A percentile compares a stretch with the other conserved stretches of the same genome.
Evolutionary conservation across 257 asterid species (phyloP).

Genomic region (Salvia miltiorrhiza): DNA sequence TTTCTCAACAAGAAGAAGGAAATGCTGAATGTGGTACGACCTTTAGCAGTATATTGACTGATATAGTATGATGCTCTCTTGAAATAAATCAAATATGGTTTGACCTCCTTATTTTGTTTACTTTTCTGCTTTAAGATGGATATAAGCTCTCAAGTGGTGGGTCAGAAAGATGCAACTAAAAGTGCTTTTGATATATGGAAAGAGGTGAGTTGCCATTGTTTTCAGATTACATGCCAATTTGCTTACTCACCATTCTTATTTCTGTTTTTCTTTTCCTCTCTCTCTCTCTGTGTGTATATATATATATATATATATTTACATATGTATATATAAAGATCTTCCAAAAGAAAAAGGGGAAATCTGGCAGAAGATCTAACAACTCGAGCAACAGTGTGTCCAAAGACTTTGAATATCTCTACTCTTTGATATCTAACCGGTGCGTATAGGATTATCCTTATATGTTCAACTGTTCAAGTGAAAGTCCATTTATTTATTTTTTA

Average conservation of each 20-base stretch:
- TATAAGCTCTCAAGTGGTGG: conserved; percentile 91
- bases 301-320: not conserved
- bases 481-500: conserved; percentile 22
- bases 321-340: conserved; percentile 49
- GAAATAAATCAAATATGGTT: not conserved
- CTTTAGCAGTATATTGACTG: no score
- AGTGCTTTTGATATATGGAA: conserved; percentile 95
- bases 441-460: conserved; percentile 22
- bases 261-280: conserved; percentile 1
- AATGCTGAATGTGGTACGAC: conserved; percentile 67
- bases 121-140: conserved; percentile 54
- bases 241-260: conserved; percentile 6
- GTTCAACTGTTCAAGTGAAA: conserved; percentile 15
- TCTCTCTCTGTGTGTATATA: no score
- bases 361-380: conserved; percentile 39
- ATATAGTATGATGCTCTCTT: conserved; percentile 4
- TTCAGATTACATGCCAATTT: conserved; percentile 11
- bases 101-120: conserved; percentile 18
- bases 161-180: conserved; percentile 75
- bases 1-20: conserved; percentile 88
- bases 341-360: conserved; percentile 68
- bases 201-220: conserved; percentile 60
- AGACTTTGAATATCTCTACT: conserved; percentile 70
- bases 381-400: conserved; percentile 38
- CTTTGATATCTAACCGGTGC: conserved; percentile 80